phyloP scores from a whole-genome alignment of 2,329 filamentous ascomycete species.

The Lomentospora prolificans region DNA sequence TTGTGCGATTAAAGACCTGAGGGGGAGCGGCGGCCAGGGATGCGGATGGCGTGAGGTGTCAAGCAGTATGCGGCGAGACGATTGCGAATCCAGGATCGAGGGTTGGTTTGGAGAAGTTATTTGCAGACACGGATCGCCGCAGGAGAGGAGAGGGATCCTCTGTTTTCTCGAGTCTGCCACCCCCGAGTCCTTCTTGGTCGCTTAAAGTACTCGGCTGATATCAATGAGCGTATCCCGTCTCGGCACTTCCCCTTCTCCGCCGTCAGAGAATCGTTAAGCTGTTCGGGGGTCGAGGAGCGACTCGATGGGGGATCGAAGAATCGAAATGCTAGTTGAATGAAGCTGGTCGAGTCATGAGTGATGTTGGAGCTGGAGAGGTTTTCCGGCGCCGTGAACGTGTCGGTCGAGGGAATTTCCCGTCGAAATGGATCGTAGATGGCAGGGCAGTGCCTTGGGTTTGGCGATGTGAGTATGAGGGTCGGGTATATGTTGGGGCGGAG shows the following conservation, averaged over 20 bases:
- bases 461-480: constrained; percentile 8
- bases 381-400: neutral
- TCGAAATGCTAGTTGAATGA: neutral
- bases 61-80: neutral
- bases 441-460: neutral
- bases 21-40: no score
- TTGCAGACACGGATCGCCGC: neutral
- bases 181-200: neutral
- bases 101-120: neutral
- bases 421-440: neutral
- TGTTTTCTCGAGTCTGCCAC: neutral
- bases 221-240: constrained; percentile 4
- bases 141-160: neutral
- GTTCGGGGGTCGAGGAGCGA: neutral
- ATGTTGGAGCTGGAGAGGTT: neutral
- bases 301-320: neutral
- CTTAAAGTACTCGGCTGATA: constrained; percentile 9
- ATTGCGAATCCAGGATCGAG: neutral
- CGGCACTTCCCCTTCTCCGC: constrained; percentile 8
- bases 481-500: constrained; percentile 9
- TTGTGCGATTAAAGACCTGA: no score
- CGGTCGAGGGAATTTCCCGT: constrained; percentile 1
- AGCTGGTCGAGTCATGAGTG: neutral
- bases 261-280: neutral
- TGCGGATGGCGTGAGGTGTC: neutral